A percentile compares a stretch with the other conserved stretches of the same genome.
These are phyloP conservation scores for Skeletonema tropicum DNA, from an alignment of 108 stramenopile genomes.

Conservation along the genomic window DNA sequence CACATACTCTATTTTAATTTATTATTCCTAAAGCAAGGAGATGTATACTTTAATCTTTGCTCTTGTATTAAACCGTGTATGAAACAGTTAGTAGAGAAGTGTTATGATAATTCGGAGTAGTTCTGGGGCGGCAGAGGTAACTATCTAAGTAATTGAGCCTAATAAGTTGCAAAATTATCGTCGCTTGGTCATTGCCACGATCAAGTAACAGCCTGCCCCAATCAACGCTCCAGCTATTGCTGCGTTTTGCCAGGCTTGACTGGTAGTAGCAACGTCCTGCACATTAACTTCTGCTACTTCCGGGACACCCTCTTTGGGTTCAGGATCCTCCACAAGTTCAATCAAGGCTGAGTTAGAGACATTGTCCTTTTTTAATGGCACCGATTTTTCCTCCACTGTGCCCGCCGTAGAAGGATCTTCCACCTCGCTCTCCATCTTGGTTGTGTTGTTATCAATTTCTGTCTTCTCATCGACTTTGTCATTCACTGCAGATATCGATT, in stretches of 20 bases:
- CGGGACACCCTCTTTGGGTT: not conserved
- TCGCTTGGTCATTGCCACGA: not conserved
- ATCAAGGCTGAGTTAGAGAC: not conserved
- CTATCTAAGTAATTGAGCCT: too few relatives aligned
- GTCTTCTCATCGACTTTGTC: slow-evolving; percentile 1
- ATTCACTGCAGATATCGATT: not conserved
- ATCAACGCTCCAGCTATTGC: not conserved
- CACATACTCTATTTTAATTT: too few relatives aligned
- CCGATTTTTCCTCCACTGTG: not conserved
- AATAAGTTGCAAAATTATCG: not conserved
- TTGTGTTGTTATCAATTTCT: not conserved
- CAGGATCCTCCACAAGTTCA: not conserved
- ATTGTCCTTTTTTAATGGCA: not conserved
- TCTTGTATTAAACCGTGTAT: too few relatives aligned
- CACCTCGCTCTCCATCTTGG: slow-evolving; percentile 19
- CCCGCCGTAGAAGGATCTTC: not conserved
- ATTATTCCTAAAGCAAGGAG: too few relatives aligned
- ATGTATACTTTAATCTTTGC: too few relatives aligned
- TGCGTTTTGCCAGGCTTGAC: not conserved
- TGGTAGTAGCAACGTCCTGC: not conserved
- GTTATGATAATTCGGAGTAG: too few relatives aligned
- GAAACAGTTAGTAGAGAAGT: too few relatives aligned
- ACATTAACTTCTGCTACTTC: not conserved
- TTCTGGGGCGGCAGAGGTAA: too few relatives aligned
- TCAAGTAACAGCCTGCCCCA: not conserved